phyloP scores from a whole-genome alignment of 331 rosid genomes.

The Spiraea crenata region DNA sequence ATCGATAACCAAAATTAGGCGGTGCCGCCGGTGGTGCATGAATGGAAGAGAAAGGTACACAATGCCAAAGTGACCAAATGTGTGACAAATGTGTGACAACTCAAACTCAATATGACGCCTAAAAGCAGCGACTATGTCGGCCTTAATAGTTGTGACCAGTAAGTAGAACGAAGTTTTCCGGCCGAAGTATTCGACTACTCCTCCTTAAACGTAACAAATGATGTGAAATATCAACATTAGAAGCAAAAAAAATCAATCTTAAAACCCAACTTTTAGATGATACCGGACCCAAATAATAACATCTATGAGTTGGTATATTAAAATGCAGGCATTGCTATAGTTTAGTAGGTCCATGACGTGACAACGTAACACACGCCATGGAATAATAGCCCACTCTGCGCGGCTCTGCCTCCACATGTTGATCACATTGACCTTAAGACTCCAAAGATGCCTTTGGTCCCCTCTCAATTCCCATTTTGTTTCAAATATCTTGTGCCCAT shows the following conservation, averaged over 20 bases:
- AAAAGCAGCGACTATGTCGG: no score
- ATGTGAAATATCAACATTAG: background rate
- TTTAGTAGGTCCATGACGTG: conserved; percentile 26
- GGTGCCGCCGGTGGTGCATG: conserved; percentile 26
- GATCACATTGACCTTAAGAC: conserved; percentile 19
- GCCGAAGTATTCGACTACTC: no score
- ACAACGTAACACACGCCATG: conserved; percentile 36
- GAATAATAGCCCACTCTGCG: conserved; percentile 26
- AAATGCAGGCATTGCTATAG: conserved; percentile 2
- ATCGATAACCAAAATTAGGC: background rate
- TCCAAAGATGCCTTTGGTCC: conserved; percentile 26
- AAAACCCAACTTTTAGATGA: background rate
- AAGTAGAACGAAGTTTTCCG: no score
- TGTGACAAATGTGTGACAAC: no score
- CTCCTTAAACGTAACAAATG: no score
- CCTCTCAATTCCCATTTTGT: background rate
- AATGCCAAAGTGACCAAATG: background rate
- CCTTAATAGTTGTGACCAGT: no score
- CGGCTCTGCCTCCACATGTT: conserved; percentile 28
- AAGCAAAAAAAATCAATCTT: background rate
- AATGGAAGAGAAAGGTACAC: conserved; percentile 19
- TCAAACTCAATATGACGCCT: no score
- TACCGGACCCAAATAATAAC: conserved; percentile 24
- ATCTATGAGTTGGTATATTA: conserved; percentile 3
- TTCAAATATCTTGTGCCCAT: background rate